phyloP scores from a whole-genome alignment of 2,329 filamentous ascomycete genomes.

The Rhinocladiella similis region DNA sequence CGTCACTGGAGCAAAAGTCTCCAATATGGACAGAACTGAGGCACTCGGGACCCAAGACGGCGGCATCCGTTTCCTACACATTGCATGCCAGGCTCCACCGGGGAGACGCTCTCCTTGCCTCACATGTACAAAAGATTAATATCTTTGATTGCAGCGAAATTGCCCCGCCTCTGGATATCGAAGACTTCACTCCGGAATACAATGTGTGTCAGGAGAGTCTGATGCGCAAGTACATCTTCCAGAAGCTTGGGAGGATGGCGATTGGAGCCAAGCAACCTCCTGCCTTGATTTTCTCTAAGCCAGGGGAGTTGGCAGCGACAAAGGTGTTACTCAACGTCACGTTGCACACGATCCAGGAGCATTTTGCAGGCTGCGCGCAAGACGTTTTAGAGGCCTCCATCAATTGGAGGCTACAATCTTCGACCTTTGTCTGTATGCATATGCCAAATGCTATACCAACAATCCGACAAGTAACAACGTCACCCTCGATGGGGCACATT shows the following conservation, averaged over 20 bases:
- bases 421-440: slow-evolving; percentile 7
- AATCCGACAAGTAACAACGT: neutral
- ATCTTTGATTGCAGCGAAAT: slow-evolving; percentile 3
- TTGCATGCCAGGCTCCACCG: neutral
- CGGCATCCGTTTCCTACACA: neutral
- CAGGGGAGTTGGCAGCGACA: neutral
- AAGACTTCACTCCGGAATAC: neutral
- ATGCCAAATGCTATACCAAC: neutral
- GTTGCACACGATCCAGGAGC: neutral
- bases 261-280: neutral
- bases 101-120: neutral
- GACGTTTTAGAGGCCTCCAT: neutral
- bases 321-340: neutral
- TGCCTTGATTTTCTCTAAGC: neutral
- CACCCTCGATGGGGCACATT: neutral
- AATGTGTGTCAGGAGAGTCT: neutral
- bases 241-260: slow-evolving; percentile 1
- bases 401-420: slow-evolving; percentile 2
- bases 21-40: neutral
- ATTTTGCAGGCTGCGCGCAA: neutral
- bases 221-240: neutral
- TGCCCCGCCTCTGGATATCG: neutral
- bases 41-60: neutral
- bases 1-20: neutral
- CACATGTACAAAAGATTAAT: neutral